Evolutionary conservation across 805 yeast species (phyloP), one percentile per base, ranked within the genome.

Genomic region (Kuraishia piskuri): DNA sequence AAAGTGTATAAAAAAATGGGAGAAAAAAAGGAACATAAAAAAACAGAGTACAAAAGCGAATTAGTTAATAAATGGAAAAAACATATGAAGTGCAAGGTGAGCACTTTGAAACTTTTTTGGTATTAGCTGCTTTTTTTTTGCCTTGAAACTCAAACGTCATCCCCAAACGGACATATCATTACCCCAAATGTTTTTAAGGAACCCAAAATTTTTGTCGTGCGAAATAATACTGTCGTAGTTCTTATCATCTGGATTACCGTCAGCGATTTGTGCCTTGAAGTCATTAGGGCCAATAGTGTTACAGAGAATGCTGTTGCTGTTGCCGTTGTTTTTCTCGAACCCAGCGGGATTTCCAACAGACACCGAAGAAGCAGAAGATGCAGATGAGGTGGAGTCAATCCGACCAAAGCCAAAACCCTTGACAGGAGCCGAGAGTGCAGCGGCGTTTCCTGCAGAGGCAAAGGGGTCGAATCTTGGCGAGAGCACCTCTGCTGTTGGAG

Each of bases 91-190:
- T 20, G 49, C 20, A 21, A 23, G 23, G 5, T 12, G 49, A 23
- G 17, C 26, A 46, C 22, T 17, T 17, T 21, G 49, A 23, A 22
- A 46, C 49, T 46, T 23, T 46, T 46, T 22, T 22, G 49, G 22
- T 46, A 25, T 51, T 31, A 10, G 40, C 40, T 31, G 40, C 40
- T 31, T 31, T 31, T 25, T 25, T 31, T 31, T n/a, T n/a, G n/a
- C n/a, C n/a, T n/a, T 31, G 40, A 19, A n/a, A 49, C 40, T 19
- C 40, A 24, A 20, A 49, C 21, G 25, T 51, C 50, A 59, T 24
- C 63, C 61, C 63, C 63, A 60, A 23, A 59, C 63, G 19, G 62
- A 60, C 60, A 57, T 60, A 51, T 60, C 60, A 49, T 55, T 56
- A 37, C 63, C 61, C 63, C 62, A 60, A 48, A 60, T 60, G 37